Base-by-base conservation (phyloP, 768 basidiomycete genomes). In the Boletus edulis region DNA sequence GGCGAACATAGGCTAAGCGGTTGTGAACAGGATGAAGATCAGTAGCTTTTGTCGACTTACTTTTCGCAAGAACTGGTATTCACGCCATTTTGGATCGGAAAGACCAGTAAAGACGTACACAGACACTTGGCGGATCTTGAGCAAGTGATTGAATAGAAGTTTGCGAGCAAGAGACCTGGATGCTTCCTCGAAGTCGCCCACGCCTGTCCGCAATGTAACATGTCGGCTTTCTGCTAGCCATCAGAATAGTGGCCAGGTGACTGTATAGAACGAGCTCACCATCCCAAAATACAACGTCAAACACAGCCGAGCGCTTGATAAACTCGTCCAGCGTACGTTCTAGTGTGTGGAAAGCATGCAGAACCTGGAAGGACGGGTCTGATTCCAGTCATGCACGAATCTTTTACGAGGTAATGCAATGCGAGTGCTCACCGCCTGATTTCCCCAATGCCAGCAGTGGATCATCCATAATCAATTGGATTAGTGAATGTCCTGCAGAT, bases 231-330 rank as follows among this genome's bases (percentile, higher is more conserved):
- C 85, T 87, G 50, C 9, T 9, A 45, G 4, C 22, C 18, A 1
- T 54, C 41, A 58, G 48, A 14, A 11, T 12, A 10, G 39, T 22
- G 14, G 34, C 24, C 13, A 18, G 0, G 47, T n/a, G 10, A 18
- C 34, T 18, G 22, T 18, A 31, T 31, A 5, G 20, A 39, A 42
- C 49, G 17, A 40, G 45, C 52, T 38, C 52, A 82, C 87, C 74
- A 54, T 81, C 67, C 75, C 80, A 89, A 64, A 89, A 89, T 4
- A 82, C 80, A 31, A 89, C 70, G 34, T 87, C 83, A 50, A 87
- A 86, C 32, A 76, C 75, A 0, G 81, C 80, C 6, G 73, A 75
- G 14, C 86, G 76, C 29, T 70, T 72, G 15, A 71, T 64, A 52
- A 85, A 79, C 37, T 84, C 74, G 8, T 73, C 51, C 8, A 89